Conservation (phyloP, 495 filamentous ascomycete genomes). For the Schizothecium vesticola region DNA sequence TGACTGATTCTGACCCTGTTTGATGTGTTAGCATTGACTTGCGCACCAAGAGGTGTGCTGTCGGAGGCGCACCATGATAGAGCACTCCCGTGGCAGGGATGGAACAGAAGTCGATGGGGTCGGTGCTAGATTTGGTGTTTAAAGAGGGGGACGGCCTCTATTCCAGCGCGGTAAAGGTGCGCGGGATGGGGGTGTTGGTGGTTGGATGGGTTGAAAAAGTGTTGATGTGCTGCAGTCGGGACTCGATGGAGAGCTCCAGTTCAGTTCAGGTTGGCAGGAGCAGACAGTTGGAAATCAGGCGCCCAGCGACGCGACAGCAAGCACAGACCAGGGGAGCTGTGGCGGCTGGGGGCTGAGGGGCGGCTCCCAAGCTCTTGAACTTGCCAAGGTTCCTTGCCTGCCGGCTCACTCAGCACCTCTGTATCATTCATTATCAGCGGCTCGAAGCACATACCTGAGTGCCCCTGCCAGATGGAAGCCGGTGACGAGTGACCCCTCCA, state of each 20-base stretch:
- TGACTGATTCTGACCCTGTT: conserved; percentile 80
- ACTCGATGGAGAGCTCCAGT: background rate
- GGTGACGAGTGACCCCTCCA: background rate
- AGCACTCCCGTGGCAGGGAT: background rate
- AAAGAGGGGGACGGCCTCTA: background rate
- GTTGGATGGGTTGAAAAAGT: background rate
- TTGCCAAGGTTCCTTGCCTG: background rate
- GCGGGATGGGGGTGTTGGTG: background rate
- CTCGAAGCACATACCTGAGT: background rate
- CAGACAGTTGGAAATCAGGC: background rate
- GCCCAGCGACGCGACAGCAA: conserved; percentile 17
- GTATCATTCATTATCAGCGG: background rate
- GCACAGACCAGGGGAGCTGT: background rate
- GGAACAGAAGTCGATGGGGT: background rate
- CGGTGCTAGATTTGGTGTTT: background rate
- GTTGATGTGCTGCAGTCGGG: background rate
- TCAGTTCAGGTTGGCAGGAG: background rate
- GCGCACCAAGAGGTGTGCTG: background rate
- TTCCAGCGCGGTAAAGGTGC: background rate
- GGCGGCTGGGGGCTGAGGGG: background rate
- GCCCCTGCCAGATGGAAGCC: background rate
- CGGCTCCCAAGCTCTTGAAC: background rate
- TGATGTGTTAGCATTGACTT: conserved; percentile 18
- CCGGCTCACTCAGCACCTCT: background rate
- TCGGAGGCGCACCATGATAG: background rate